Evolutionary conservation across 768 basidiomycete species (phyloP), one percentile per base, ranked within the genome.

Genomic region (Peribolospora kevripleyi): DNA sequence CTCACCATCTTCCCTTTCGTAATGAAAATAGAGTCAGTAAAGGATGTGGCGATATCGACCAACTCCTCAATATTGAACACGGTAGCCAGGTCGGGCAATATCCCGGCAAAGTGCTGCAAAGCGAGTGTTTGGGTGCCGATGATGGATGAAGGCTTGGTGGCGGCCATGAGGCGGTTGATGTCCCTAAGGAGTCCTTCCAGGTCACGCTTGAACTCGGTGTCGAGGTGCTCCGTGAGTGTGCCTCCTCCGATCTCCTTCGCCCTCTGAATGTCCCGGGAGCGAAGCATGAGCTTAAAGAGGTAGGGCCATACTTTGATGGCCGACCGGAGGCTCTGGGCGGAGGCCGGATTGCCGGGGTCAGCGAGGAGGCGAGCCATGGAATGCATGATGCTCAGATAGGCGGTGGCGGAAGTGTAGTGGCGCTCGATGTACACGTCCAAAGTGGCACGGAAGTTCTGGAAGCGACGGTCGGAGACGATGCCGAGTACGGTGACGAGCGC

Each of bases 221-320:
- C 88, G 48, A 90, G 71, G 67, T 88, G 84, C 58, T 87, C 84
- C 6, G 81, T 78, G 0, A 85, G 87, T 1, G 81, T 78, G 8
- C 80, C 83, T 71, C 84, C 79, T 0, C 80, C 80, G 36, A 80
- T 65, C 57, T 87, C 84, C 63, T 80, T 81, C 5, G 73, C 71
- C 7, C 58, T 84, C 66, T 91, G 88, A 48, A 91, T 66, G 62
- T 87, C 85, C 42, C 88, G 73, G 3, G 88, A 81, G n/a, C 84
- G 76, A 11, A 83, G 78, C 63, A 93, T 82, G 68, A 97, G 85
- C 65, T 84, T 84, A 76, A 95, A 85, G 61, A 97, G 79, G 64
- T 90, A 86, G 63, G 87, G 82, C 87, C 87, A 91, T 40, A 95
- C 91, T 66, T 95, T 95, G 57, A 97, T 72, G 11, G 88, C 83